Percentiles rank a stretch among this genome's conserved stretches.
Evolutionary conservation across 1,284 basidiomycete species (phyloP).

Genomic region (Puccinia triticina): DNA sequence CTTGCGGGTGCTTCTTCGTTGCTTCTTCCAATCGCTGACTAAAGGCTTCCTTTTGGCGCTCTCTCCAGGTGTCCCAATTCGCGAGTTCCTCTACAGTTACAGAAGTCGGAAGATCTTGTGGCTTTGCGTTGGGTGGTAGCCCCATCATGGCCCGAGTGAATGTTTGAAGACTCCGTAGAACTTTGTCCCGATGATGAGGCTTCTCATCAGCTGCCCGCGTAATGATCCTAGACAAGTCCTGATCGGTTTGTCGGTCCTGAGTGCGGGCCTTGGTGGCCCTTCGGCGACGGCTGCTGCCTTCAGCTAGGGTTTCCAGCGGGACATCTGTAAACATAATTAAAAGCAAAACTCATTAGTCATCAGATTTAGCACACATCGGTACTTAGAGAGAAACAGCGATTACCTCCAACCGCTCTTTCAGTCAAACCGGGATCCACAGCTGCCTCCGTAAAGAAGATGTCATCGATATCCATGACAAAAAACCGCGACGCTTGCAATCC

Average conservation of each 20-base stretch:
- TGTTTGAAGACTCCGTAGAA: constrained; percentile 8
- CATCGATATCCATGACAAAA: constrained; percentile 7
- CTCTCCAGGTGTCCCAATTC: constrained; percentile 8
- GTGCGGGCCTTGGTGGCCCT: neutral
- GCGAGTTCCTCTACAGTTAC: neutral
- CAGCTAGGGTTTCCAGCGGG: neutral
- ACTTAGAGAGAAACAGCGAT: neutral
- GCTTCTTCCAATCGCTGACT: neutral
- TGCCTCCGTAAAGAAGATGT: neutral
- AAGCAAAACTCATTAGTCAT: too few species aligned
- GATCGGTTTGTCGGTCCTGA: constrained; percentile 9
- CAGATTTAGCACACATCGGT: neutral
- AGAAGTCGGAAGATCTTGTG: neutral
- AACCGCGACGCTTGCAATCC: neutral
- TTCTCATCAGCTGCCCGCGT: neutral
- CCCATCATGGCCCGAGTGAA: constrained; percentile 22
- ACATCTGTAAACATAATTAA: neutral
- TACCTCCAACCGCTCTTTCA: neutral
- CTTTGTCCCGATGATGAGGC: constrained; percentile 12
- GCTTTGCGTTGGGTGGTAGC: neutral
- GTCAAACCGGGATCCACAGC: neutral
- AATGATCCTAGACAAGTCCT: neutral
- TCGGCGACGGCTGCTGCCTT: neutral
- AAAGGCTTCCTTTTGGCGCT: constrained; percentile 11
- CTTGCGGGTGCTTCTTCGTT: neutral